Evolutionary conservation across 257 asterid species (phyloP).

Genomic region (Jacaranda copaia): DNA sequence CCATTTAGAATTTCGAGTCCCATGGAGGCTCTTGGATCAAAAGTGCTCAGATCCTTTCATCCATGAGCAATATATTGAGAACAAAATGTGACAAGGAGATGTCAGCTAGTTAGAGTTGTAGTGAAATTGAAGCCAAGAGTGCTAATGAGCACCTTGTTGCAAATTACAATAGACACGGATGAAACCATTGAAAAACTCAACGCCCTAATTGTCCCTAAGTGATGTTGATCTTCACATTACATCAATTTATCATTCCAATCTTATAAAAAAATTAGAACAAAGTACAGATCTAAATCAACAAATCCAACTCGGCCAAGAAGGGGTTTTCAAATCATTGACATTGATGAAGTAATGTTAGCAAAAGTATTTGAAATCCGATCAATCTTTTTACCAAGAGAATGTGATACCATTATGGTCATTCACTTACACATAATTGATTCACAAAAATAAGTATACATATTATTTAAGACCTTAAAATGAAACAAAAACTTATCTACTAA

Average conservation of each 20-base stretch:
- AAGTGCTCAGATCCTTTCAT: slow-evolving; percentile 87
- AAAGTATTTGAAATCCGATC: slow-evolving; percentile 46
- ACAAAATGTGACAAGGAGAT: slow-evolving; percentile 91
- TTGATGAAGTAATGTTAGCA: slow-evolving; percentile 35
- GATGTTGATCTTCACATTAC: slow-evolving; percentile 50
- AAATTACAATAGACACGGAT: slow-evolving; percentile 60
- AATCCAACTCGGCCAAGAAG: slow-evolving; percentile 40
- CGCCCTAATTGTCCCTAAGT: slow-evolving; percentile 64
- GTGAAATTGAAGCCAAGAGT: slow-evolving; percentile 65
- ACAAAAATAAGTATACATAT: too few species aligned
- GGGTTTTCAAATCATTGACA: slow-evolving; percentile 41
- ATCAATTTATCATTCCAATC: slow-evolving; percentile 39
- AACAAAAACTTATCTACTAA: too few species aligned
- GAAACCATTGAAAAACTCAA: slow-evolving; percentile 60
- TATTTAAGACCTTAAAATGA: too few species aligned
- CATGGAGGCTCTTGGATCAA: slow-evolving; percentile 88
- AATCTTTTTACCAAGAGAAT: slow-evolving; percentile 31
- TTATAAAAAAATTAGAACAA: slow-evolving; percentile 19
- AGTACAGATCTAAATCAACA: slow-evolving; percentile 27
- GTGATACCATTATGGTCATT: too few species aligned
- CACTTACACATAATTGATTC: too few species aligned
- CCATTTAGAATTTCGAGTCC: slow-evolving; percentile 88
- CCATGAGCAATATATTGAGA: slow-evolving; percentile 83
- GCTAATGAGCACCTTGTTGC: slow-evolving; percentile 65
- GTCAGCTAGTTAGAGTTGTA: slow-evolving; percentile 94